Percentiles rank a stretch among this genome's conserved stretches.
These are phyloP conservation scores for Penicillium sumatraense DNA, from an alignment of 2,329 filamentous ascomycete genomes.

Conservation along the genomic window DNA sequence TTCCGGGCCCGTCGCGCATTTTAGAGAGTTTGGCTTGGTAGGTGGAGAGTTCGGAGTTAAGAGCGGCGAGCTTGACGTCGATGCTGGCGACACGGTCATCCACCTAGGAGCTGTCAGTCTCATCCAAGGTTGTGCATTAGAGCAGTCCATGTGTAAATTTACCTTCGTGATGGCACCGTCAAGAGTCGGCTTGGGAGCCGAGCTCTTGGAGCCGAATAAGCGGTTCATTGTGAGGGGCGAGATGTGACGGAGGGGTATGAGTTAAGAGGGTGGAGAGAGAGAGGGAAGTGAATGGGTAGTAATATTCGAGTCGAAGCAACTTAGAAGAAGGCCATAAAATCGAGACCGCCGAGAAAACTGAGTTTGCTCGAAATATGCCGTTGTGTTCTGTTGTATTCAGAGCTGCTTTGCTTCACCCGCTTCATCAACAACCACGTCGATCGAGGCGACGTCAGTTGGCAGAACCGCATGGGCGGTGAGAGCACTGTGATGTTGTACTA, in stretches of 20 bases:
- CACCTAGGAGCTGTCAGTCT: slow-evolving; percentile 56
- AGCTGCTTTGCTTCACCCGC: too few species aligned
- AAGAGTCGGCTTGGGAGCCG: slow-evolving; percentile 87
- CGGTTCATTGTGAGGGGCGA: slow-evolving; percentile 75
- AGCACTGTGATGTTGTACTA: too few species aligned
- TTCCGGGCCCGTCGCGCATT: slow-evolving; percentile 95
- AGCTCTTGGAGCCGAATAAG: slow-evolving; percentile 86
- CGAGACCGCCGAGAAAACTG: too few species aligned
- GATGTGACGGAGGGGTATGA: slow-evolving; percentile 2
- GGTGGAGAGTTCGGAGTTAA: slow-evolving; percentile 85
- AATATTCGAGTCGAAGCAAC: too few species aligned
- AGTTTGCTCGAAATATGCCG: too few species aligned
- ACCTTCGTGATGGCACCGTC: slow-evolving; percentile 81
- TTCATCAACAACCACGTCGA: too few species aligned
- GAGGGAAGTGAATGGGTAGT: too few species aligned
- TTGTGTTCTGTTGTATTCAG: too few species aligned
- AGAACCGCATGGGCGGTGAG: too few species aligned
- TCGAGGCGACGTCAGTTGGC: too few species aligned
- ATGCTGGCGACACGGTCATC: slow-evolving; percentile 82
- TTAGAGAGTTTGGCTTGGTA: slow-evolving; percentile 87
- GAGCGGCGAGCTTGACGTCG: slow-evolving; percentile 90
- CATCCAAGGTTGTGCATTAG: slow-evolving; percentile 9
- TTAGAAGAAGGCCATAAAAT: too few species aligned
- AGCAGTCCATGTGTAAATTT: slow-evolving; percentile 33
- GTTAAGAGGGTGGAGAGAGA: too few species aligned